These are phyloP conservation scores for Scheffersomyces lignosus DNA, from an alignment of 805 yeast species.

Conservation along the genomic window DNA sequence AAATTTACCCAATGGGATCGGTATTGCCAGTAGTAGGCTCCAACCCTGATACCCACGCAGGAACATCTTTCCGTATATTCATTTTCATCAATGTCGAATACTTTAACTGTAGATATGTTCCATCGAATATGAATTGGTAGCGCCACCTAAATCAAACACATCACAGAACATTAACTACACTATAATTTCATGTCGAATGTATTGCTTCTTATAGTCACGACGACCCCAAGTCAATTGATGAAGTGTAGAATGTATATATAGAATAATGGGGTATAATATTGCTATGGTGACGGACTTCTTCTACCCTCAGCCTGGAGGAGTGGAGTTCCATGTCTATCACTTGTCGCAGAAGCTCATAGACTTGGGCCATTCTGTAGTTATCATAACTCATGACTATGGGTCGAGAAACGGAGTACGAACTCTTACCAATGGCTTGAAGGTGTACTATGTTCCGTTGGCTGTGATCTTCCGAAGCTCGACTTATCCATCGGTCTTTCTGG, in stretches of 20 bases:
- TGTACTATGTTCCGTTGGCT: slow-evolving; percentile 83
- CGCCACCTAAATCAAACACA: too few species aligned
- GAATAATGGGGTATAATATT: slow-evolving; percentile 30
- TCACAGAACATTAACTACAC: too few species aligned
- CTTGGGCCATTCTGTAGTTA: slow-evolving; percentile 80
- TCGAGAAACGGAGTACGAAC: slow-evolving; percentile 79
- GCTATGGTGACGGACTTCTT: slow-evolving; percentile 94
- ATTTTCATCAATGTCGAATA: too few species aligned
- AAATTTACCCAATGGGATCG: too few species aligned
- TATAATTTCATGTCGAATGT: too few species aligned
- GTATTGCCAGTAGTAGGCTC: too few species aligned
- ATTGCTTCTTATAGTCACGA: too few species aligned
- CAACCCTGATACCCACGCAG: too few species aligned
- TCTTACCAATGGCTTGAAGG: slow-evolving; percentile 87
- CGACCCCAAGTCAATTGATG: too few species aligned
- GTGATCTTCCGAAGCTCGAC: slow-evolving; percentile 83
- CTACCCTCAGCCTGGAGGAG: slow-evolving; percentile 98
- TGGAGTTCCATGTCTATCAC: slow-evolving; percentile 92
- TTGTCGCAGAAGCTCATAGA: slow-evolving; percentile 78
- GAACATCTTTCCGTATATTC: too few species aligned
- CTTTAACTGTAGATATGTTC: too few species aligned
- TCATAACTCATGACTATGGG: slow-evolving; percentile 87
- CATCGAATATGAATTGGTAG: too few species aligned
- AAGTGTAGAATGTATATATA: background rate
- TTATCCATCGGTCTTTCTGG: slow-evolving; percentile 85